Conservation (phyloP, 257 asterid genomes). For the Gentiana straminea region DNA sequence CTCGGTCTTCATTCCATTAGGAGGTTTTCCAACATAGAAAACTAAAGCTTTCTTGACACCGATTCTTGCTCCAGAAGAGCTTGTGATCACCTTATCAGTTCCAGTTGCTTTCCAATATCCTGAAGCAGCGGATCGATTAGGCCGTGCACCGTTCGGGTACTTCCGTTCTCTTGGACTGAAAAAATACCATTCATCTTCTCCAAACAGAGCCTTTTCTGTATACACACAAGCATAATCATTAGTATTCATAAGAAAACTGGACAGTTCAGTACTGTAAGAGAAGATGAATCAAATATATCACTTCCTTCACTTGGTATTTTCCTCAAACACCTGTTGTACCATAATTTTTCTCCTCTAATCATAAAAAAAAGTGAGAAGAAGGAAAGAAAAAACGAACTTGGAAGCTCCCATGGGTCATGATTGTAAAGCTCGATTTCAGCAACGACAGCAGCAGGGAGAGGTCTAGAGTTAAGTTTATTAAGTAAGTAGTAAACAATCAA, state of each 20-base stretch:
- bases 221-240: too few relatives aligned
- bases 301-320: neutral
- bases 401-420: constrained; percentile 63
- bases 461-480: constrained; percentile 38
- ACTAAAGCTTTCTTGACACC: constrained; percentile 52
- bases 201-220: constrained; percentile 39
- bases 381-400: constrained; percentile 22
- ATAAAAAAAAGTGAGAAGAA: neutral
- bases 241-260: too few relatives aligned
- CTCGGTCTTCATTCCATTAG: constrained; percentile 33
- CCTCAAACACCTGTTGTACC: too few relatives aligned
- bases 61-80: constrained; percentile 34
- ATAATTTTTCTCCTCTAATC: too few relatives aligned
- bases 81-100: constrained; percentile 35
- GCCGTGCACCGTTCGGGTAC: constrained; percentile 59
- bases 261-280: too few relatives aligned
- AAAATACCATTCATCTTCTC: constrained; percentile 56
- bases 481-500: constrained; percentile 38
- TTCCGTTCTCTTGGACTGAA: constrained; percentile 60
- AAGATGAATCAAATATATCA: neutral
- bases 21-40: constrained; percentile 54
- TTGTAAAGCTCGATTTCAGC: constrained; percentile 46
- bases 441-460: constrained; percentile 37
- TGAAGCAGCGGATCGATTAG: constrained; percentile 40
- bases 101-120: constrained; percentile 75